Conservation (phyloP, 371 early-diverging fungal genomes). For the Mortierella sp. region DNA sequence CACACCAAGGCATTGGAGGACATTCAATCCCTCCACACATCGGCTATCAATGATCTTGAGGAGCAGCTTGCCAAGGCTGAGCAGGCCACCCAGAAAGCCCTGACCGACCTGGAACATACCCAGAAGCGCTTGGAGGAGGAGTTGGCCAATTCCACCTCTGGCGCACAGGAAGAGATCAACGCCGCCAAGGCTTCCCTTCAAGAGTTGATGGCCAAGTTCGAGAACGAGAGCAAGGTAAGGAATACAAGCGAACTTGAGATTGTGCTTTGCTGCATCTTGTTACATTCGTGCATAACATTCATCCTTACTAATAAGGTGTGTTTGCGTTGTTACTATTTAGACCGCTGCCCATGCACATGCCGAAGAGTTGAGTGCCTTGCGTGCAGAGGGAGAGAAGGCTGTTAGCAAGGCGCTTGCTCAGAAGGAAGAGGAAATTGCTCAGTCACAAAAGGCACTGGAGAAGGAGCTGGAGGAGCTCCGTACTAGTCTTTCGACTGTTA, state of each 20-base stretch:
- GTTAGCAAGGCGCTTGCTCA: conserved; percentile 31
- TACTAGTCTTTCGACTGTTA: conserved; percentile 13
- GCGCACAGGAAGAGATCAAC: conserved; percentile 34
- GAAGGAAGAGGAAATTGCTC: conserved; percentile 38
- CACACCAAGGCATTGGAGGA: conserved; percentile 40
- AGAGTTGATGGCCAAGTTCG: conserved; percentile 39
- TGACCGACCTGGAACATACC: conserved; percentile 27
- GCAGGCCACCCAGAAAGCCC: conserved; percentile 34
- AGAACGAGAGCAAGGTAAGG: conserved; percentile 27
- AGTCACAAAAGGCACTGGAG: conserved; percentile 28
- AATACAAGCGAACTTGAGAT: neutral
- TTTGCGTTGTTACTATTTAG: conserved; percentile 8
- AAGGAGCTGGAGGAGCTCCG: conserved; percentile 33
- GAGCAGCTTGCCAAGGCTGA: conserved; percentile 44
- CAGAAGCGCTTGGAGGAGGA: conserved; percentile 34
- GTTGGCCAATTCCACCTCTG: conserved; percentile 18
- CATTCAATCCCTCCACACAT: conserved; percentile 38
- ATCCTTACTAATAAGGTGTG: neutral
- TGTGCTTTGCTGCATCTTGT: too few species aligned
- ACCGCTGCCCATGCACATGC: conserved; percentile 23
- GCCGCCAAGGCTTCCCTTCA: conserved; percentile 41
- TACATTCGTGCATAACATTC: neutral
- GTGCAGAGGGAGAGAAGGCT: conserved; percentile 32
- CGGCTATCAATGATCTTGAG: conserved; percentile 46
- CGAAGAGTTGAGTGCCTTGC: conserved; percentile 33